Conservation (phyloP, 257 asterid genomes). For the Marsdenia floribunda region DNA sequence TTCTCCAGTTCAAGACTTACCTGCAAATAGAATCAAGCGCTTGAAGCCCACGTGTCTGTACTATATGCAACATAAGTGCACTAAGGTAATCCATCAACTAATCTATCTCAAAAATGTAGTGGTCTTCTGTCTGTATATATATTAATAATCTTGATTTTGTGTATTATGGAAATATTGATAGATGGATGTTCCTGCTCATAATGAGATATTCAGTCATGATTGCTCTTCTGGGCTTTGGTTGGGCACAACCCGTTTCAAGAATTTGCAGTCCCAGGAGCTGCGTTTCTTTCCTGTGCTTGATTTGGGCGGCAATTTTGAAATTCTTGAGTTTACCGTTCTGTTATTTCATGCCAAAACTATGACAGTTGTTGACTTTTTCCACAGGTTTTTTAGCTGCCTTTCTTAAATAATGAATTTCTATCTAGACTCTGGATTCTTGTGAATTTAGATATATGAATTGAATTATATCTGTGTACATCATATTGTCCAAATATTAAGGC, state of each 20-base stretch:
- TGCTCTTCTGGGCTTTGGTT: slow-evolving; percentile 37
- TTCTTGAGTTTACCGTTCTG: slow-evolving; percentile 86
- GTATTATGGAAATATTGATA: slow-evolving; percentile 14
- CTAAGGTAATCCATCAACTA: slow-evolving; percentile 45
- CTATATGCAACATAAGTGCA: slow-evolving; percentile 74
- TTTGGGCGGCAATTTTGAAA: slow-evolving; percentile 99
- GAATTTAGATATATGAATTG: not conserved
- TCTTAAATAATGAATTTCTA: slow-evolving; percentile 20
- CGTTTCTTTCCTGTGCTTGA: slow-evolving; percentile 88
- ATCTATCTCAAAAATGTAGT: not conserved
- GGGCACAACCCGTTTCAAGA: slow-evolving; percentile 22
- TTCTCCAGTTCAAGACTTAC: slow-evolving; percentile 23
- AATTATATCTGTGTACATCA: not conserved
- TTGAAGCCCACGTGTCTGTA: slow-evolving; percentile 52
- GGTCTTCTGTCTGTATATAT: too few species aligned
- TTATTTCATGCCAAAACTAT: slow-evolving; percentile 71
- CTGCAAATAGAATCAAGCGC: slow-evolving; percentile 16
- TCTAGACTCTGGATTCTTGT: not conserved
- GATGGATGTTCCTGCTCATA: slow-evolving; percentile 72
- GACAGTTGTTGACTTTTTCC: slow-evolving; percentile 72
- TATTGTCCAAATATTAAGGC: not conserved
- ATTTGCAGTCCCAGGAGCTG: slow-evolving; percentile 46
- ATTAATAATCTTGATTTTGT: slow-evolving; percentile 2
- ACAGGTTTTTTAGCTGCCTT: slow-evolving; percentile 73
- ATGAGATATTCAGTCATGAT: slow-evolving; percentile 61